Evolutionary conservation across 140 eudicot species (phyloP), one percentile per base, ranked within the genome.

Genomic region (Anethum foeniculum): DNA sequence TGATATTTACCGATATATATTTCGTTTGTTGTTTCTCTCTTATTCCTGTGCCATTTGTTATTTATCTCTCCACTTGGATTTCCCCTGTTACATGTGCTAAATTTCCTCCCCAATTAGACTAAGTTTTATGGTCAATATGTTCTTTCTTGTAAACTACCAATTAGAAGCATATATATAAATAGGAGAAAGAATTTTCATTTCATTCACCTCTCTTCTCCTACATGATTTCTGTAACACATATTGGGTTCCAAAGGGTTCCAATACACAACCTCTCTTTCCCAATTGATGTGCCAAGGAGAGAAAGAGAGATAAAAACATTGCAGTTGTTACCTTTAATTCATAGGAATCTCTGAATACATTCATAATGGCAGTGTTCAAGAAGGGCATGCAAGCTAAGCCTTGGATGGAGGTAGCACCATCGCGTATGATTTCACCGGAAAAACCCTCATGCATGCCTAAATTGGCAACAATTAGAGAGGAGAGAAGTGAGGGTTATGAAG

Each of bases 391-490:
- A 10, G 74, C 72, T 34, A 83, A 83, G 62, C 77, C 82, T 36
- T 81, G 86, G 79, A 15, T 88, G 14, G 97, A 90, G 87, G 84
- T 89, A 32, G 93, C 87, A 58, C 97, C 97, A 2, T 73, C 90
- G 67, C 93, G 85, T 41, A 51, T 90, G 16, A 72, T 92, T 28
- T 79, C 81, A 39, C 91, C 84, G 9, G 38, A 47, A 15, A 92
- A 88, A 64, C 90, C 91, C 27, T 85, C 91, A 44, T 88, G 80
- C 77, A 79, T 82, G 60, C 97, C 97, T 21, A 84, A 87, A 80
- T 77, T 92, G 85, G 93, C 90, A 65, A 87, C 97, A 1, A 92
- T 92, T 1, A 77, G 82, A 54, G 97, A 92, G 85, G 97, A 92
- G 80, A 82, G 82, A 74, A 88, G 83, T 9, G 97, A 88, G 84